Evolutionary conservation across 106 monocot species (phyloP), one percentile per base, ranked within the genome.

Genomic region (Apostasia shenzhenica): DNA sequence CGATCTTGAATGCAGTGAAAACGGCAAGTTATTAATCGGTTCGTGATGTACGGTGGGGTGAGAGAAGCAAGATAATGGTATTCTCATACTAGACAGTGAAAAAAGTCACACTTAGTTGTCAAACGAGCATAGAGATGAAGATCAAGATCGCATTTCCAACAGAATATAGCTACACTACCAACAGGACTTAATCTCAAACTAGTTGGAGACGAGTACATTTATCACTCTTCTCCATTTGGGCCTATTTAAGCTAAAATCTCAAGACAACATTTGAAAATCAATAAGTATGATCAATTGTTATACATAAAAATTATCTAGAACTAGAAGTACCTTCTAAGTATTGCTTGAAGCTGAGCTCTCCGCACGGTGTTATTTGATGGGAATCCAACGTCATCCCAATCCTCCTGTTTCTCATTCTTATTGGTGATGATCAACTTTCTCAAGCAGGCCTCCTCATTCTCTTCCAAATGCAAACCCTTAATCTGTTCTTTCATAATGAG

Each of bases 401-500:
- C 94, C 41, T 83, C 82, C 45, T 83, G 81, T 48, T 63, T 91
- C 56, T 80, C 76, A 67, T 76, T 79, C 44, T 70, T 83, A 26
- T 75, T 63, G 12, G 62, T 67, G 83, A 94, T 81, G 45, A 91
- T 71, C 77, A 91, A 69, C 68, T 81, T 83, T 74, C 70, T 76
- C 61, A 94, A 77, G 77, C 78, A 85, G 14, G 72, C 63, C 72
- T 83, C 94, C 71, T 94, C 94, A 53, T 85, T 69, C 58, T 94
- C 91, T 9, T 61, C 76, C 61, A 94, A 70, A 2, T 88, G 72
- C 9, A 88, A 55, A 40, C 72, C 79, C 67, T 72, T 91, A 26
- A 94, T 81, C 72, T 91, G 94, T 14, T 94, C 94, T 70, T 94
- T 94, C 77, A 94, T 94, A 45, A 91, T 77, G 7, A 91, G 55